Conservation (phyloP, 179 eudicot genomes). For the Spinacia oleracea region DNA sequence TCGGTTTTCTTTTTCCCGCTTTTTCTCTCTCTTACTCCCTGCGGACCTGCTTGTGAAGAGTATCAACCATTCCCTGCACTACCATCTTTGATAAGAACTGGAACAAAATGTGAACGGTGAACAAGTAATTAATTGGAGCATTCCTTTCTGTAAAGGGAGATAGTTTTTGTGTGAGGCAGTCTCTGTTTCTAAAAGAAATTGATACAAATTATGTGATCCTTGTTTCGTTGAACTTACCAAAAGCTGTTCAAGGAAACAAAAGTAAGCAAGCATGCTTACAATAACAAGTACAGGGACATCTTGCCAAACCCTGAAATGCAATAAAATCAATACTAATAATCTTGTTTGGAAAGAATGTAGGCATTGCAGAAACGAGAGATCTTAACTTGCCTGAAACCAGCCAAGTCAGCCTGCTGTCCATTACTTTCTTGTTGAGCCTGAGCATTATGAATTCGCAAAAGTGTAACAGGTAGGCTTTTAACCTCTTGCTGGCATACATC, state of each 20-base stretch:
- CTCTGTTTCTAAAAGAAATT: too few species aligned
- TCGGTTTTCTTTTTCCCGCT: too few species aligned
- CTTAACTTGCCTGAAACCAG: constrained; percentile 71
- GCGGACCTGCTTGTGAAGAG: too few species aligned
- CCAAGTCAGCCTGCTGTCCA: constrained; percentile 37
- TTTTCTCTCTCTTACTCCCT: too few species aligned
- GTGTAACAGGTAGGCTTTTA: constrained; percentile 74
- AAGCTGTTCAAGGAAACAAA: constrained; percentile 92
- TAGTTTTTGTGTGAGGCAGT: too few species aligned
- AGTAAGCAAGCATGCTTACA: constrained; percentile 88
- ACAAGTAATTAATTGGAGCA: constrained; percentile 33
- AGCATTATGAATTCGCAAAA: constrained; percentile 69
- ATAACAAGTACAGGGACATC: constrained; percentile 90
- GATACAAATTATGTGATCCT: too few species aligned
- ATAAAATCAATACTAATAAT: background rate
- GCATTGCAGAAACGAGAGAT: constrained; percentile 5
- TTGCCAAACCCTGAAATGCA: constrained; percentile 87
- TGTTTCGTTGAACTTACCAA: too few species aligned
- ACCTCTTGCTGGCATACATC: constrained; percentile 87
- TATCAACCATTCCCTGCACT: too few species aligned
- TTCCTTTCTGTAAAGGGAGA: constrained; percentile 56
- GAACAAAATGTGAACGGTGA: constrained; percentile 67
- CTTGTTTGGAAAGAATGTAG: background rate
- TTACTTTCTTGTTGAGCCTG: constrained; percentile 30
- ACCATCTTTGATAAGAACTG: constrained; percentile 57